Conservation (phyloP, 495 filamentous ascomycete species). For the Gamarada debralockiae region DNA sequence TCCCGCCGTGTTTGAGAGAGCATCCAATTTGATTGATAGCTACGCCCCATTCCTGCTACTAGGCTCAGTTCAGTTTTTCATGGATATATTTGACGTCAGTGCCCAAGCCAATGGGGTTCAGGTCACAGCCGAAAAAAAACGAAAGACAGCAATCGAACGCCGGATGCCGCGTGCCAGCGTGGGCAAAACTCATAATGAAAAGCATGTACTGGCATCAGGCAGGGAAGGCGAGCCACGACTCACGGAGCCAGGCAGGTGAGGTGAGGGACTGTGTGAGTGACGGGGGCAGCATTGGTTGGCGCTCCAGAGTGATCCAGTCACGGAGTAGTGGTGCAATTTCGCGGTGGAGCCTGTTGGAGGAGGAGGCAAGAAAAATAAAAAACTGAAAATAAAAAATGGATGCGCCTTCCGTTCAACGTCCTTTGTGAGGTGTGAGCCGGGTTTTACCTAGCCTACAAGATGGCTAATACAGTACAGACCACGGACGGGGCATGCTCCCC, state of each 20-base stretch:
- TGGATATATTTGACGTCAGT: too few relatives aligned
- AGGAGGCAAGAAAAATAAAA: too few relatives aligned
- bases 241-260: too few relatives aligned
- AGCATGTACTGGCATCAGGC: too few relatives aligned
- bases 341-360: too few relatives aligned
- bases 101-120: not conserved
- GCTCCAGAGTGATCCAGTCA: not conserved
- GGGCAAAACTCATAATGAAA: too few relatives aligned
- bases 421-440: too few relatives aligned
- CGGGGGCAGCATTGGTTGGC: not conserved
- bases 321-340: not conserved
- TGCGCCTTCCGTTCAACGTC: too few relatives aligned
- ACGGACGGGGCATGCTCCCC: too few relatives aligned
- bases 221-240: not conserved
- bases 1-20: conserved; percentile 2
- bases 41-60: conserved; percentile 4
- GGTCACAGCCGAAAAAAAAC: not conserved
- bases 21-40: not conserved
- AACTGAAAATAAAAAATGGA: too few relatives aligned
- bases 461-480: too few relatives aligned
- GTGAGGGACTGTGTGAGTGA: not conserved
- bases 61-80: not conserved
- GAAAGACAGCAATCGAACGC: not conserved
- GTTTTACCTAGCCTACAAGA: too few relatives aligned
- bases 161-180: not conserved